These are phyloP conservation scores for Nicotiana sylvestris DNA, from an alignment of 257 asterid species.

Conservation along the genomic window DNA sequence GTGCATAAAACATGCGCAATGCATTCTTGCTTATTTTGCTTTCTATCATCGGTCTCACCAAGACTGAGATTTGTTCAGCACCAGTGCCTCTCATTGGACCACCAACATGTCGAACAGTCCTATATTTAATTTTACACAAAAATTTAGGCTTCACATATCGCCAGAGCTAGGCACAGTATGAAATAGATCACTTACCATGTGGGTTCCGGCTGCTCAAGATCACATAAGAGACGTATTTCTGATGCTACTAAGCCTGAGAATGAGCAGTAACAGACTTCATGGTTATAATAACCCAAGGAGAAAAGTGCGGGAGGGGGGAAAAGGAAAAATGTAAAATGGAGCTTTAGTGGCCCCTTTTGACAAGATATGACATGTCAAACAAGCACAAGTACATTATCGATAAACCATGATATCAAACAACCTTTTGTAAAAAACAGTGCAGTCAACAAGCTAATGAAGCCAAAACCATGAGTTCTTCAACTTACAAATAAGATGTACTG, in stretches of 20 bases:
- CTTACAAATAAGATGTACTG: not conserved
- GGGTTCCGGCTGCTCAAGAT: conserved; percentile 92
- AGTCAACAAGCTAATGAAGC: not conserved
- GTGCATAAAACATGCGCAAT: conserved; percentile 67
- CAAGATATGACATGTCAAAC: not conserved
- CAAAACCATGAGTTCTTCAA: not conserved
- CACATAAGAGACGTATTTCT: conserved; percentile 81
- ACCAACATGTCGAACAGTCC: conserved; percentile 94
- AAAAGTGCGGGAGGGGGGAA: not conserved
- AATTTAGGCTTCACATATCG: not conserved
- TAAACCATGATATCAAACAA: not conserved
- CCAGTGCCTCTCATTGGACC: conserved; percentile 94
- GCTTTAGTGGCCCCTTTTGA: not conserved
- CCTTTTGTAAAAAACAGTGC: not conserved
- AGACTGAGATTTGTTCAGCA: conserved; percentile 83
- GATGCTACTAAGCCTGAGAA: conserved; percentile 72
- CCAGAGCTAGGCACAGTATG: not conserved
- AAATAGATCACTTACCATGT: conserved; percentile 53
- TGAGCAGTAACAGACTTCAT: conserved; percentile 14
- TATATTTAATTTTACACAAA: conserved; percentile 14
- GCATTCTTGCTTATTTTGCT: conserved; percentile 91
- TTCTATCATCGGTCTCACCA: conserved; percentile 75
- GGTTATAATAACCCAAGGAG: not conserved
- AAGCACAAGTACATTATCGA: not conserved
- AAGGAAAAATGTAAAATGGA: not conserved